phyloP scores from a whole-genome alignment of 257 asterid species.

The Solanum microdontum region DNA sequence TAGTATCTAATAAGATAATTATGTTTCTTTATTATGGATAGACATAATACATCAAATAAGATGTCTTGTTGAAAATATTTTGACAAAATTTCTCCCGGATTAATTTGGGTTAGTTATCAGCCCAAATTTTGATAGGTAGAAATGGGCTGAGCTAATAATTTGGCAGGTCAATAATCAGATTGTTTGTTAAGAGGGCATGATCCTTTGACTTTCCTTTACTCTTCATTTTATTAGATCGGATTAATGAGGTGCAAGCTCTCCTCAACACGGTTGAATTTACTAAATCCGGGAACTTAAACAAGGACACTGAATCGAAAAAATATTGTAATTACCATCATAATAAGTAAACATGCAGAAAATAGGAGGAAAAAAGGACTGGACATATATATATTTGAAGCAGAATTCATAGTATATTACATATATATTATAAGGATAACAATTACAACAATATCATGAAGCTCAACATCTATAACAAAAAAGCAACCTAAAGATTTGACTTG shows the following conservation, averaged over 20 bases:
- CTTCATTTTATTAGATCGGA: not conserved
- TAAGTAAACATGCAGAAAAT: not conserved
- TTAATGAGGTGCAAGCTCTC: not conserved
- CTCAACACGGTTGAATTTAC: not conserved
- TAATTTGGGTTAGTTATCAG: not conserved
- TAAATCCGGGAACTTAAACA: not conserved
- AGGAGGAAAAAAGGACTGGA: not conserved
- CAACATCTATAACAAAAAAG: not conserved
- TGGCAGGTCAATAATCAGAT: not conserved
- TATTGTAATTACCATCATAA: not conserved
- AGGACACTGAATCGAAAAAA: not conserved
- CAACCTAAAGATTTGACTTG: not conserved
- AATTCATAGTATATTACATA: constrained; percentile 6
- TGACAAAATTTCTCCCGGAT: not conserved
- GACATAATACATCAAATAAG: not conserved
- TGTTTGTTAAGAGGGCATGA: not conserved
- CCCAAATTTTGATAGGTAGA: not conserved
- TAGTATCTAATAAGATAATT: too few species aligned
- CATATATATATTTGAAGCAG: not conserved
- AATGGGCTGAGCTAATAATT: not conserved
- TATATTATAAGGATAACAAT: not conserved
- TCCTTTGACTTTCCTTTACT: not conserved
- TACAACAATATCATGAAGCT: not conserved
- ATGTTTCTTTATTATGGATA: not conserved
- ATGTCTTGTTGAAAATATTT: not conserved